These are phyloP conservation scores for Spathaspora sp. DNA, from an alignment of 1,139 yeast genomes.

Conservation along the genomic window DNA sequence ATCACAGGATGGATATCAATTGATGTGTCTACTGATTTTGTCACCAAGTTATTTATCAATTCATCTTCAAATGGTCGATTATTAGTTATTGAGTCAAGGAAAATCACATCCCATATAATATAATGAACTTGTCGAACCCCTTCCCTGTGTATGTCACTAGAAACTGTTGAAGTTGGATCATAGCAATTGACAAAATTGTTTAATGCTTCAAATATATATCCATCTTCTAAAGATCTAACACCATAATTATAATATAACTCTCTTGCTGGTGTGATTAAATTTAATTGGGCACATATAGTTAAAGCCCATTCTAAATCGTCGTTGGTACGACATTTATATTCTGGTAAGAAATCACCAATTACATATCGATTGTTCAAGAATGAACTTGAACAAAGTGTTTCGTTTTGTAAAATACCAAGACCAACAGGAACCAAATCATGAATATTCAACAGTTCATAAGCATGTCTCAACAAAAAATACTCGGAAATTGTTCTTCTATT, in stretches of 20 bases:
- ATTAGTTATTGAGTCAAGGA: conserved; percentile 59
- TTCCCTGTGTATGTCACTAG: conserved; percentile 17
- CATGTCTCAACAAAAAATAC: conserved; percentile 59
- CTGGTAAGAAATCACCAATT: conserved; percentile 61
- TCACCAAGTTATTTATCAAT: conserved; percentile 53
- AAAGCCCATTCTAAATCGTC: conserved; percentile 84
- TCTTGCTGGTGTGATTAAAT: conserved; percentile 53
- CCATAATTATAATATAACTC: conserved; percentile 47
- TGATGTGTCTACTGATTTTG: conserved; percentile 32
- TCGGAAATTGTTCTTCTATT: conserved; percentile 52
- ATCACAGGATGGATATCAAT: conserved; percentile 53
- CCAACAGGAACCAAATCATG: conserved; percentile 65
- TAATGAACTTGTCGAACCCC: conserved; percentile 41
- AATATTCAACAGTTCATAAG: conserved; percentile 51
- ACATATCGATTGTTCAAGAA: conserved; percentile 37
- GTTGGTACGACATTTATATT: conserved; percentile 56
- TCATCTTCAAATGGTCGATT: conserved; percentile 56
- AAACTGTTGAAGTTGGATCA: conserved; percentile 32
- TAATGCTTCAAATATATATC: conserved; percentile 60
- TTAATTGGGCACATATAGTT: conserved; percentile 49
- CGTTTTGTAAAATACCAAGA: conserved; percentile 49
- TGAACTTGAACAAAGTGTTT: conserved; percentile 22
- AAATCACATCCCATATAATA: conserved; percentile 47
- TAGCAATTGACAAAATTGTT: conserved; percentile 67
- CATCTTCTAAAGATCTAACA: conserved; percentile 38